phyloP scores from a whole-genome alignment of 2,329 filamentous ascomycete species.

The Ceratocystis papillata region DNA sequence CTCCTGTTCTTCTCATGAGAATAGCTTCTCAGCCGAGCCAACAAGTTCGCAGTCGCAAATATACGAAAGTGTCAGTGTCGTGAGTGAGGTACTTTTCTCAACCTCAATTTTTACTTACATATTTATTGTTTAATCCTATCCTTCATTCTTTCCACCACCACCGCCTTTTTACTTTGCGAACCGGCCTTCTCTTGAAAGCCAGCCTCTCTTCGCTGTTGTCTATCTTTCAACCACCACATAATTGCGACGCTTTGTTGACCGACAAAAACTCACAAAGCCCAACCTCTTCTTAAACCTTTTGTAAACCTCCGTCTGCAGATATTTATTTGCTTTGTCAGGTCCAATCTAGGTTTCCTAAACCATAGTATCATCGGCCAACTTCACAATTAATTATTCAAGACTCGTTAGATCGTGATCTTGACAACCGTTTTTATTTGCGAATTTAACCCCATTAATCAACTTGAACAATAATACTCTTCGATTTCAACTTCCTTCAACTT shows the following conservation, averaged over 20 bases:
- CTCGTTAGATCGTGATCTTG: constrained; percentile 17
- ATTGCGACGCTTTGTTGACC: constrained; percentile 12
- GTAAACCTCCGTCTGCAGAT: constrained; percentile 9
- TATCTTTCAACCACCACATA: constrained; percentile 15
- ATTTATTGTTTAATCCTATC: neutral
- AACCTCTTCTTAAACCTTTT: constrained; percentile 7
- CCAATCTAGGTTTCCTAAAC: neutral
- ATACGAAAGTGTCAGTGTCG: neutral
- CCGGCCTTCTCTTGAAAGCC: constrained; percentile 11
- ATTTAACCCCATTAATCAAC: neutral
- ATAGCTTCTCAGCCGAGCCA: neutral
- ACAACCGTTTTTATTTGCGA: neutral
- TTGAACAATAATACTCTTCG: constrained; percentile 3
- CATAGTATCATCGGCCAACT: neutral
- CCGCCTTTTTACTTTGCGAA: neutral
- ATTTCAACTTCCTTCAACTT: neutral
- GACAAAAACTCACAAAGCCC: constrained; percentile 6
- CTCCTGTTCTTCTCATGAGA: constrained; percentile 4
- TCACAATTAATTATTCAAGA: neutral
- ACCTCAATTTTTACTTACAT: neutral
- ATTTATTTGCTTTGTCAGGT: constrained; percentile 6
- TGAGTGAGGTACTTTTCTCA: neutral
- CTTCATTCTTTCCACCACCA: neutral
- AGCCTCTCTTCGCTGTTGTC: constrained; percentile 3
- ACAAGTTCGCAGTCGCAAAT: neutral